A percentile compares a stretch with the other conserved stretches of the same genome.
Evolutionary conservation across 148 eudicot species (phyloP).

Genomic region (Spergularia bocconei): DNA sequence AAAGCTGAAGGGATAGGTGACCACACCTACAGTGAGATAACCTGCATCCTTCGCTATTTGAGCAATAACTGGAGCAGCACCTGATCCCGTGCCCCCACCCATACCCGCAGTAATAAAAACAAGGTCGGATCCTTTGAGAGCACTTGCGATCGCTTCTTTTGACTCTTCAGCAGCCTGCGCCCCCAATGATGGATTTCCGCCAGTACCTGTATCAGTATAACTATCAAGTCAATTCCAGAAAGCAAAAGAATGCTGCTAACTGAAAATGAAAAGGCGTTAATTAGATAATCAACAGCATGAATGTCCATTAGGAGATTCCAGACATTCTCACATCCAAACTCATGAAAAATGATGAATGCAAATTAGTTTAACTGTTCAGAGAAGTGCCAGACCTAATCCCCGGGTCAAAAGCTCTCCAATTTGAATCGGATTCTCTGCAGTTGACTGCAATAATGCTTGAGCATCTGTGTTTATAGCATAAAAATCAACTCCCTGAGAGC

Average conservation of each 20-base stretch:
- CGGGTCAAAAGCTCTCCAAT: constrained; percentile 99
- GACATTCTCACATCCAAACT: not conserved
- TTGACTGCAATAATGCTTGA: constrained; percentile 81
- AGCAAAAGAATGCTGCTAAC: not conserved
- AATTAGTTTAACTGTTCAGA: not conserved
- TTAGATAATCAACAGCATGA: not conserved
- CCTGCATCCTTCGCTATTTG: constrained; percentile 95
- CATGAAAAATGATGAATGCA: not conserved
- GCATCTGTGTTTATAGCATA: constrained; percentile 98
- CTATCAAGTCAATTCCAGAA: constrained; percentile 25
- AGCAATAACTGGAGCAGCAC: constrained; percentile 98
- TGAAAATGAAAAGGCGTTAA: not conserved
- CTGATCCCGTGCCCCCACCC: constrained; percentile 99
- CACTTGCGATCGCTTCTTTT: constrained; percentile 73
- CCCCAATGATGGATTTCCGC: constrained; percentile 90
- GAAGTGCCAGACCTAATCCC: constrained; percentile 75
- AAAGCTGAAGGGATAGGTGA: constrained; percentile 93
- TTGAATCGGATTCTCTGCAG: constrained; percentile 88
- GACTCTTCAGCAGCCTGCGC: constrained; percentile 99
- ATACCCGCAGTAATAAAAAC: constrained; percentile 99
- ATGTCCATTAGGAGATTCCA: not conserved
- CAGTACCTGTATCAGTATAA: constrained; percentile 75
- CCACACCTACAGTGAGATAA: constrained; percentile 95
- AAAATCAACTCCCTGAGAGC: constrained; percentile 90
- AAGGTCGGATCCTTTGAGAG: constrained; percentile 94